Conservation (phyloP, 805 yeast species). For the Yarrowia porcina region DNA sequence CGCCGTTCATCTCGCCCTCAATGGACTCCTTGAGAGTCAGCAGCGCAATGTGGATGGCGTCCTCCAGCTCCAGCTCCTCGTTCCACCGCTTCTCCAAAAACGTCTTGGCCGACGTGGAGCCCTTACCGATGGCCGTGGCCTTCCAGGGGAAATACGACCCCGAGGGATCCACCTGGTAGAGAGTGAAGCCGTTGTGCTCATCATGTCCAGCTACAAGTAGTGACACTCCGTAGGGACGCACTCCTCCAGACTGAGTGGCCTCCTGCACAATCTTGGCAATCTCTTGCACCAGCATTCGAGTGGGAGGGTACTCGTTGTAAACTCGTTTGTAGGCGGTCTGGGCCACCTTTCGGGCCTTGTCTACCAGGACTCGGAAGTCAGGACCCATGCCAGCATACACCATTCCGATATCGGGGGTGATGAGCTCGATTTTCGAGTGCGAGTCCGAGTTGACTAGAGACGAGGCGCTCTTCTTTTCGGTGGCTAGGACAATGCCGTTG, state of each 20-base stretch:
- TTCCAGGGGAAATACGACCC: slow-evolving; percentile 99
- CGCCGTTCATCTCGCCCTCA: slow-evolving; percentile 97
- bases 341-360: slow-evolving; percentile 87
- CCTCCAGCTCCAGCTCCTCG: slow-evolving; percentile 93
- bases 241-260: slow-evolving; percentile 98
- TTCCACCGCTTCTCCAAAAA: slow-evolving; percentile 98
- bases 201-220: slow-evolving; percentile 92
- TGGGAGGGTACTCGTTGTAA: slow-evolving; percentile 96
- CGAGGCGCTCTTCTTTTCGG: slow-evolving; percentile 87
- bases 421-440: slow-evolving; percentile 69
- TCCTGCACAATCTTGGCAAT: slow-evolving; percentile 97
- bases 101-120: slow-evolving; percentile 93
- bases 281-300: slow-evolving; percentile 87
- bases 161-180: slow-evolving; percentile 97
- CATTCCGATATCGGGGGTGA: slow-evolving; percentile 95
- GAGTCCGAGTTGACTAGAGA: slow-evolving; percentile 71
- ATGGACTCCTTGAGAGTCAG: slow-evolving; percentile 92
- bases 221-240: slow-evolving; percentile 97
- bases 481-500: slow-evolving; percentile 94
- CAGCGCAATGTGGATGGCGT: slow-evolving; percentile 94
- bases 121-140: slow-evolving; percentile 98
- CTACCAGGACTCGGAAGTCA: slow-evolving; percentile 90
- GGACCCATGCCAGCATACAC: slow-evolving; percentile 99
- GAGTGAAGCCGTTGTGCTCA: slow-evolving; percentile 66
- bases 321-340: slow-evolving; percentile 90